These are phyloP conservation scores for Jimgerdemannia lactiflua DNA, from an alignment of 192 early-diverging fungal genomes.

Conservation along the genomic window DNA sequence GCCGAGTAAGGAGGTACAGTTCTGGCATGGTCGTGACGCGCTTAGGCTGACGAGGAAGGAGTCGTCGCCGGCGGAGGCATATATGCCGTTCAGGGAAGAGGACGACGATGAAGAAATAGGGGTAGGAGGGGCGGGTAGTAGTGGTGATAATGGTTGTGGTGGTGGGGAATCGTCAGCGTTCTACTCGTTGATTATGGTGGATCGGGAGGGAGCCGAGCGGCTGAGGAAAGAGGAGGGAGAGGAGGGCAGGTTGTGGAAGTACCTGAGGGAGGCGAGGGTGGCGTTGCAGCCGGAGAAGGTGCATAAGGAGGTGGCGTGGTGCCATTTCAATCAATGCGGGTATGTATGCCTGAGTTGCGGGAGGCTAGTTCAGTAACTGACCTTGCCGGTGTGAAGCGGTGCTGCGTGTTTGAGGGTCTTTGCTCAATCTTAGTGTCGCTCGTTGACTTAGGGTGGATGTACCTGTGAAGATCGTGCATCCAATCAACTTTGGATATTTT, in stretches of 20 bases:
- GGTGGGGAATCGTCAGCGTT: slow-evolving; percentile 10
- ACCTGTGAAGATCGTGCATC: slow-evolving; percentile 50
- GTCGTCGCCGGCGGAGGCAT: slow-evolving; percentile 54
- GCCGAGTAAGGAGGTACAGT: slow-evolving; percentile 36
- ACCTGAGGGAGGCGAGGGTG: slow-evolving; percentile 43
- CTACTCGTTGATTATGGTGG: slow-evolving; percentile 55
- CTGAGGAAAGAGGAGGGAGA: slow-evolving; percentile 30
- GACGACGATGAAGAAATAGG: not conserved
- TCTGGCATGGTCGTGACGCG: slow-evolving; percentile 42
- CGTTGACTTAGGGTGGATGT: slow-evolving; percentile 23
- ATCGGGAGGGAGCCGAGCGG: slow-evolving; percentile 43
- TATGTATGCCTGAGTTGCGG: slow-evolving; percentile 4
- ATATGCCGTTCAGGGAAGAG: slow-evolving; percentile 29
- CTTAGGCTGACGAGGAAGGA: slow-evolving; percentile 50
- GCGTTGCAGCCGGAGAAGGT: slow-evolving; percentile 42
- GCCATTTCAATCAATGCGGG: slow-evolving; percentile 51
- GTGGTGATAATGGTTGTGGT: too few species aligned
- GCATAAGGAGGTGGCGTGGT: slow-evolving; percentile 41
- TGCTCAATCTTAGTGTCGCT: slow-evolving; percentile 5
- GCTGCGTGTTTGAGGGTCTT: not conserved
- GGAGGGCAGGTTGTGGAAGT: slow-evolving; percentile 33
- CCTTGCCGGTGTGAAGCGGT: too few species aligned
- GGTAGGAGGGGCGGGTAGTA: not conserved
- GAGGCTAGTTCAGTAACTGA: too few species aligned
- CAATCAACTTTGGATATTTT: slow-evolving; percentile 58